Evolutionary conservation across 2,329 filamentous ascomycete species (phyloP), one percentile per base, ranked within the genome.

Genomic region (Lecanicillium sp.): DNA sequence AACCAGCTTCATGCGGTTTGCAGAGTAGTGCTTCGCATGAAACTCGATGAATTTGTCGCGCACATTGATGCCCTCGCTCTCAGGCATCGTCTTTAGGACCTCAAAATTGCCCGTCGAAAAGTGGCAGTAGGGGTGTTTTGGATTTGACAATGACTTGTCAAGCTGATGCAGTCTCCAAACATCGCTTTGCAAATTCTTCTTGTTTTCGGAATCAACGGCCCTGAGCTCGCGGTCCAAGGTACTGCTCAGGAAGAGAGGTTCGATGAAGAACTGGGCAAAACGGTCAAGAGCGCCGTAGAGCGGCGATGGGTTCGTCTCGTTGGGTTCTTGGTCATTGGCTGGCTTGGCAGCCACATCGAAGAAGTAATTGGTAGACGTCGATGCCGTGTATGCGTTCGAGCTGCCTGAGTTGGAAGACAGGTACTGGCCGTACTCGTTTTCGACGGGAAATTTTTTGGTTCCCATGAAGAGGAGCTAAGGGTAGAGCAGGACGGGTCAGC

Each of bases 381-480:
- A 72, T 13, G 84, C 88, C 2, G 92, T 98, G 60, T 94, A 96
- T 40, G 92, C 92, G 59, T 98, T 98, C 19, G 89, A 95, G 55
- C 83, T 80, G 40, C 92, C 92, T 9, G 88, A 94, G 59, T 95
- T 83, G 43, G 85, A 75, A 37, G 88, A 85, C 38, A 98, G 76
- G 59, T 94, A 98, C 57, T 90, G 83, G 54, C 86, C 87, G 68
- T 98, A 98, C 48, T 85, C 90, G 60, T 98, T 96, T 64, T 95
- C 90, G 57, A 82, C 77, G 1, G 92, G 92, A 55, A 92, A 98
- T 76, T 96, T 98, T 62, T 95, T 83, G 7, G 92, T 98, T 35
- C 92, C 92, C 92, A 98, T 96, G 67, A 98, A 98, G 17, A 98
- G 68, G 47, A 95, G 67, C 72, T 80, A 25, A 9, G n/a, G n/a